Percentiles rank a stretch among this genome's conserved stretches.
Evolutionary conservation across 2,329 filamentous ascomycete genomes (phyloP).

Genomic region (Aspergillus sp.): DNA sequence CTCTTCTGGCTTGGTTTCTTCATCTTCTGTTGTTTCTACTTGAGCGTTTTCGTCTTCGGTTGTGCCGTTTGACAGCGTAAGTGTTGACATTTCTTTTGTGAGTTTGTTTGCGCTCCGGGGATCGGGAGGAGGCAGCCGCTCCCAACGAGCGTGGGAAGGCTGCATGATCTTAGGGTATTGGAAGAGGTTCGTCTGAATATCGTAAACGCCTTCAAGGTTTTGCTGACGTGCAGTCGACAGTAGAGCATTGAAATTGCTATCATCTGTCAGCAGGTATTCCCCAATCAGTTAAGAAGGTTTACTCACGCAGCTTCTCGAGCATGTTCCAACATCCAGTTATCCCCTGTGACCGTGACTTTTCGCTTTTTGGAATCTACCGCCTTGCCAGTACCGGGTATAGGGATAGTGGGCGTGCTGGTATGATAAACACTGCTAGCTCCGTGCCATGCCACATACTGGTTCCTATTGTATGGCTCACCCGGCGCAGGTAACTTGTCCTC

Average conservation of each 20-base stretch:
- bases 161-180: conserved; percentile 87
- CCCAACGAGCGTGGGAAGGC: conserved; percentile 80
- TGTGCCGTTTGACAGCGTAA: conserved; percentile 35
- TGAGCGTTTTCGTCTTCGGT: conserved; percentile 18
- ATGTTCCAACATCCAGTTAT: conserved; percentile 97
- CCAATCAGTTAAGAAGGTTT: not conserved
- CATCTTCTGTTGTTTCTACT: not conserved
- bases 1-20: conserved; percentile 14
- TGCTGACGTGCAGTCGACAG: conserved; percentile 67
- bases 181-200: conserved; percentile 90
- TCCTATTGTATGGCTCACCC: conserved; percentile 95
- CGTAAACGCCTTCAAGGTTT: conserved; percentile 78
- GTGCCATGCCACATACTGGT: conserved; percentile 98
- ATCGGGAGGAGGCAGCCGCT: conserved; percentile 60
- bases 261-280: conserved; percentile 8
- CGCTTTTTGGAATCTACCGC: conserved; percentile 74
- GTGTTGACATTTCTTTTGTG: conserved; percentile 33
- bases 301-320: conserved; percentile 82
- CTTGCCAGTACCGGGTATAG: conserved; percentile 68
- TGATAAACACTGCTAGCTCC: conserved; percentile 96
- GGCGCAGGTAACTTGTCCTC: conserved; percentile 72
- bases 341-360: conserved; percentile 83
- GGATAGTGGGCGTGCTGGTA: conserved; percentile 73
- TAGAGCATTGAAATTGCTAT: conserved; percentile 78
- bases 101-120: conserved; percentile 27